A percentile compares a stretch with the other conserved stretches of the same genome.
These are phyloP conservation scores for Dendrobium nobile DNA, from an alignment of 106 monocot genomes.

Conservation along the genomic window DNA sequence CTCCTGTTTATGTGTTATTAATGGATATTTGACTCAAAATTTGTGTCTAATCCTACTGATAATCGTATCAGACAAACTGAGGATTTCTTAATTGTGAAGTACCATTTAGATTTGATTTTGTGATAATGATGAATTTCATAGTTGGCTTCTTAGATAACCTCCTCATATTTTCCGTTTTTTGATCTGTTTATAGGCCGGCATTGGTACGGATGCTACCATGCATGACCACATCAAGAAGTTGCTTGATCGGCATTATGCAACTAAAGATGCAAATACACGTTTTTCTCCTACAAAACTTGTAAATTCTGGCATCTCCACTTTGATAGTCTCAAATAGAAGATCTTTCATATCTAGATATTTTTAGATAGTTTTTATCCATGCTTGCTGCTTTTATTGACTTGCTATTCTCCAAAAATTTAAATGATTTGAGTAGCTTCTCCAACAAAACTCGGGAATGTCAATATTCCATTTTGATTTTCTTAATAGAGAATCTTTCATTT, in stretches of 20 bases:
- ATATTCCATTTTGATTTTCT: not conserved
- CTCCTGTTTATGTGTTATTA: not conserved
- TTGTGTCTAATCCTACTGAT: not conserved
- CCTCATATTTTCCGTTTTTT: not conserved
- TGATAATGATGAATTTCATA: not conserved
- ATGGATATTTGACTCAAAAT: not conserved
- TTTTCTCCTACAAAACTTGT: conserved; percentile 98
- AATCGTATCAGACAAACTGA: not conserved
- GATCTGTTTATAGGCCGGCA: conserved; percentile 58
- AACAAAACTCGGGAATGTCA: not conserved
- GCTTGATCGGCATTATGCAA: conserved; percentile 87
- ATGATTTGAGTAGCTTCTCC: not conserved
- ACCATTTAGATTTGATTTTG: not conserved
- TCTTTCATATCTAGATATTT: too few relatives aligned
- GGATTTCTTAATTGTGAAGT: not conserved
- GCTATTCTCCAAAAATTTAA: not conserved
- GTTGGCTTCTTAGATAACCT: not conserved
- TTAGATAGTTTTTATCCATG: not conserved
- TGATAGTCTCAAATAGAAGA: not conserved
- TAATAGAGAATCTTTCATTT: not conserved
- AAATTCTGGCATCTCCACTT: conserved; percentile 1
- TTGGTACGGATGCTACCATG: conserved; percentile 99
- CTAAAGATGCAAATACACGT: conserved; percentile 84
- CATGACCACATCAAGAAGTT: conserved; percentile 98
- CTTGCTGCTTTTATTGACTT: not conserved